Base-by-base conservation (phyloP, 352 stramenopile species). In the Pythium rhizo-oryzae region DNA sequence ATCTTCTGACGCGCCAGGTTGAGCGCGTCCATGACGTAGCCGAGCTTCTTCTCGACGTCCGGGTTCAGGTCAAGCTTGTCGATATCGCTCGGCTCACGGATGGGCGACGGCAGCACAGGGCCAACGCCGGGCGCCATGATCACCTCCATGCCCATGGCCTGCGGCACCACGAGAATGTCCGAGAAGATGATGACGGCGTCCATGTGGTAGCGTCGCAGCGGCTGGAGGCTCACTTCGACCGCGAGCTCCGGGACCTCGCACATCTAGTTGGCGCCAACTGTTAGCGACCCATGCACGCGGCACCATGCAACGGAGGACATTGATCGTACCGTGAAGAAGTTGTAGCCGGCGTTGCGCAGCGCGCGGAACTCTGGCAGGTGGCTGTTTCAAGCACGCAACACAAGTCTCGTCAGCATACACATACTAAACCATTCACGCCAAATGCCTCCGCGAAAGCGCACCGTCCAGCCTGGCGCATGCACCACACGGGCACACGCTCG, bases 161-260 rank as follows among this genome's bases (percentile, higher is more conserved):
- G 91, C 7, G 96, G 93, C 59, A 99, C 93, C n/a, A 99, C 97
- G 23, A 99, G 79, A 77, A 99, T 99, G 72, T 99, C 97, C 53
- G 90, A 98, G 81, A 99, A 99, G 64, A 99, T 94, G 78, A 99
- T 99, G 28, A 98, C 96, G 2, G 97, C 97, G 72, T 99, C 97
- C 62, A 99, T 89, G 71, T 97, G 82, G 70, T 96, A 97, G 56
- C 87, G 85, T 28, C 97, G 85, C 62, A 99, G 70, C 18, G 97
- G 97, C 78, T 99, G 97, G 75, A 99, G 73, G 64, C 97, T 99
- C 67, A 99, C 97, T 90, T 99, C 97, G 21, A 98, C 95, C 4
- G 90, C 90, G 30, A 97, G 77, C 72, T 93, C 80, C 0, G 89
- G 89, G 25, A 93, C 85, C 44, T 82, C 77, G 68, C 89, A 96